phyloP scores from a whole-genome alignment of 176 grass and related monocot genomes.

The Eleusine indica region DNA sequence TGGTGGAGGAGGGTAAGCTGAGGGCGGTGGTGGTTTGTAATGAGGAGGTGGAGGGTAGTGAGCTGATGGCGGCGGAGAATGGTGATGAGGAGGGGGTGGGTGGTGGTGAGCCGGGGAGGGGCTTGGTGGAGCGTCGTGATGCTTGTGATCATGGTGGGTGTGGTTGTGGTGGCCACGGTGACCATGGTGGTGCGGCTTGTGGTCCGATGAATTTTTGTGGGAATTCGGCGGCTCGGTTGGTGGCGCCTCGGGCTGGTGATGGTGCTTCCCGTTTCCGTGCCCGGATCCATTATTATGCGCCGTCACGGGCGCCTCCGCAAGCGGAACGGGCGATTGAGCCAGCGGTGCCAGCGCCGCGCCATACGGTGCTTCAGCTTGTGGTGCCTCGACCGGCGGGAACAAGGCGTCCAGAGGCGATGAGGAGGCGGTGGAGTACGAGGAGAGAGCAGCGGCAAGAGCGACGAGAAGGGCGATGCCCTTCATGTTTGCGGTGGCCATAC shows the following conservation, averaged over 20 bases:
- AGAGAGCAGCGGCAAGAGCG: constrained; percentile 1
- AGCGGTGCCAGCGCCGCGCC: background rate
- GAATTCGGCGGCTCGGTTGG: constrained; percentile 12
- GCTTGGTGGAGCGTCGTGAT: background rate
- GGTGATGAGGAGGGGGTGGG: background rate
- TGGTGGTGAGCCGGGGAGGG: constrained; percentile 35
- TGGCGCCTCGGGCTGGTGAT: background rate
- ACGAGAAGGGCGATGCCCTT: constrained; percentile 33
- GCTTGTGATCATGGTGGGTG: background rate
- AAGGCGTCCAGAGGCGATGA: background rate
- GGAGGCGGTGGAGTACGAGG: constrained; percentile 18
- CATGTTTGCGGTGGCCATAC: background rate
- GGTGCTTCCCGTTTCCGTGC: background rate
- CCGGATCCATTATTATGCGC: background rate
- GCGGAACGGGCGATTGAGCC: background rate
- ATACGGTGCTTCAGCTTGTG: background rate
- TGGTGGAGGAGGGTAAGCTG: background rate
- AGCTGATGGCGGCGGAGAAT: background rate
- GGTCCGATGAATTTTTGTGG: background rate
- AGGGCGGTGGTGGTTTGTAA: no score
- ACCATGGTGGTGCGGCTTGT: constrained; percentile 41
- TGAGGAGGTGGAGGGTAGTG: constrained; percentile 10
- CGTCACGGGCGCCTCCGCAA: background rate
- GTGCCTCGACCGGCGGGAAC: background rate
- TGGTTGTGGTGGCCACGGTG: constrained; percentile 21